A percentile compares a stretch with the other conserved stretches of the same genome.
Evolutionary conservation across 1,139 yeast genomes (phyloP).

Genomic region (Protomyces inouyei): DNA sequence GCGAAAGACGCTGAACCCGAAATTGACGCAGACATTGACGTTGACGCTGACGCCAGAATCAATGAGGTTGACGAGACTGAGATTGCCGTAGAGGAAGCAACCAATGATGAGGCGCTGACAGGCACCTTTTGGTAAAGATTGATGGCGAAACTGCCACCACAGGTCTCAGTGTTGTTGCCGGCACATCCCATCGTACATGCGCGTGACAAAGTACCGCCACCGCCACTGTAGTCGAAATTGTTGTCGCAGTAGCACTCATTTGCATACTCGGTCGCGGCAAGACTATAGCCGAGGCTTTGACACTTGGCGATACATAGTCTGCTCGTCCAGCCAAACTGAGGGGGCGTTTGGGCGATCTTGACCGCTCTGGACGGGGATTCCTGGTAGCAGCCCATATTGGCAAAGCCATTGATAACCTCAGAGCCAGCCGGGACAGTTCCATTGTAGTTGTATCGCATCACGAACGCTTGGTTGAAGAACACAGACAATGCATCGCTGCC

Average conservation of each 20-base stretch:
- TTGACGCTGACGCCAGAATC: not conserved
- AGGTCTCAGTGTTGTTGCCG: not conserved
- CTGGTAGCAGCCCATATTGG: not conserved
- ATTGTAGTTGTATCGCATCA: not conserved
- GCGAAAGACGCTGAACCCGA: not conserved
- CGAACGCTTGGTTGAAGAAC: not conserved
- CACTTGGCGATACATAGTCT: not conserved
- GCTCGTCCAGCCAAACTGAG: not conserved
- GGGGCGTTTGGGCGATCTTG: not conserved
- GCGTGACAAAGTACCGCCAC: not conserved
- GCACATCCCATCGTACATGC: not conserved
- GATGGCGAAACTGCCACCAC: not conserved
- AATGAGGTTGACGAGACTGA: not conserved
- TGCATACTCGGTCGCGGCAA: slow-evolving; percentile 2
- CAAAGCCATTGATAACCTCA: not conserved
- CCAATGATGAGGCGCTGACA: not conserved
- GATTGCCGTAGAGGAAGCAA: not conserved
- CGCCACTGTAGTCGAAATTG: not conserved
- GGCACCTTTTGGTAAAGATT: not conserved
- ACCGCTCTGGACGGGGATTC: not conserved
- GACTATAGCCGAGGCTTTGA: not conserved
- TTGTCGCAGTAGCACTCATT: not conserved
- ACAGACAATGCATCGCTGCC: slow-evolving; percentile 9
- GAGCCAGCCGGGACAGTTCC: not conserved
- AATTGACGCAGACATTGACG: not conserved